Evolutionary conservation across 306 rosid genomes (phyloP), one percentile per base, ranked within the genome.

Genomic region (Ammopiptanthus mongolicus): DNA sequence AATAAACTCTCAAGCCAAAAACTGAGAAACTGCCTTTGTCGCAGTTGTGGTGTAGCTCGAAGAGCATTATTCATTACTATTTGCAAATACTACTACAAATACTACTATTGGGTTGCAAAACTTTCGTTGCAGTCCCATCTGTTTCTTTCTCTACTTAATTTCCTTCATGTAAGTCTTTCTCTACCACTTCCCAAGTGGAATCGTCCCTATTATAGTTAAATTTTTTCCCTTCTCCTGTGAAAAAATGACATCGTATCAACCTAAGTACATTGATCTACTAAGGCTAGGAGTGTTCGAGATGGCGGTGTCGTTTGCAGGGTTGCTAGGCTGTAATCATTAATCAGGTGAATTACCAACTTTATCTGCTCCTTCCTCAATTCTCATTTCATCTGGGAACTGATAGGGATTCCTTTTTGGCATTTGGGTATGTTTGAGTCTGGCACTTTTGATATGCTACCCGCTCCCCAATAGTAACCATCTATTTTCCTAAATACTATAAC

Each of bases 101-200:
- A n/a, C n/a, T n/a, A n/a, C n/a, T n/a, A n/a, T n/a, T n/a, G n/a
- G n/a, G n/a, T n/a, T n/a, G n/a, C n/a, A n/a, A n/a, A n/a, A n/a
- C n/a, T n/a, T n/a, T n/a, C n/a, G n/a, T n/a, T n/a, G n/a, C n/a
- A n/a, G n/a, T n/a, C n/a, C n/a, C n/a, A n/a, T n/a, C n/a, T n/a
- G n/a, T n/a, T n/a, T n/a, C n/a, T n/a, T n/a, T n/a, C n/a, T n/a
- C n/a, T n/a, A n/a, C n/a, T n/a, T n/a, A n/a, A n/a, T n/a, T n/a
- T n/a, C n/a, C n/a, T n/a, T n/a, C n/a, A n/a, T n/a, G n/a, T n/a
- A n/a, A n/a, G n/a, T n/a, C n/a, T n/a, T n/a, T n/a, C n/a, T n/a
- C n/a, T n/a, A n/a, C n/a, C n/a, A n/a, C n/a, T n/a, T 93, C 96
- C 98, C 89, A 84, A 85, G 89, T 78, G 82, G 75, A 85, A 86